phyloP scores from a whole-genome alignment of 2,329 filamentous ascomycete genomes.

The Scytalidium lignicola region DNA sequence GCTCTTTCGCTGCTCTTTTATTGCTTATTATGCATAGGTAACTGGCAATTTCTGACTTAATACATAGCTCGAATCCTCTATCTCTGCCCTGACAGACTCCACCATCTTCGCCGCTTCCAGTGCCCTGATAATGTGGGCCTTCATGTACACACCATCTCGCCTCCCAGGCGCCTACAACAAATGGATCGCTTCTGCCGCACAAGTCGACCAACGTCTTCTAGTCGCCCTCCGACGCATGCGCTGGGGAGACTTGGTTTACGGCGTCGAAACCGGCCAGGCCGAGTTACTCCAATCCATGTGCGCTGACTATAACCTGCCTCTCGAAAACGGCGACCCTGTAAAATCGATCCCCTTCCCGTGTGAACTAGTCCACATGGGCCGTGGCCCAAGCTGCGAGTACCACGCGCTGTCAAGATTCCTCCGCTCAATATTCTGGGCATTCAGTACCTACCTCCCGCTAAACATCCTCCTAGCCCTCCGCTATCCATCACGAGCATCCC shows the following conservation, averaged over 20 bases:
- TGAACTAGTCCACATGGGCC: slow-evolving; percentile 78
- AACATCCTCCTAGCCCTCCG: slow-evolving; percentile 60
- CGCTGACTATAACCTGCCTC: slow-evolving; percentile 61
- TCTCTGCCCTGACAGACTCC: slow-evolving; percentile 54
- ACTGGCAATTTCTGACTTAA: slow-evolving; percentile 10
- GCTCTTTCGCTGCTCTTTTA: no score
- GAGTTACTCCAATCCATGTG: slow-evolving; percentile 67
- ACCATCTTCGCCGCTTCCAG: slow-evolving; percentile 67
- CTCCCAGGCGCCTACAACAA: slow-evolving; percentile 71
- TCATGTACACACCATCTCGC: slow-evolving; percentile 70
- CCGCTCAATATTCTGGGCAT: slow-evolving; percentile 67
- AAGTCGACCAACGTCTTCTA: slow-evolving; percentile 69
- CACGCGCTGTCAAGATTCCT: slow-evolving; percentile 66
- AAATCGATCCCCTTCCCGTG: slow-evolving; percentile 70
- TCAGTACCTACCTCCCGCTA: slow-evolving; percentile 71
- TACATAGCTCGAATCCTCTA: slow-evolving; percentile 28
- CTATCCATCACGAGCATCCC: slow-evolving; percentile 38
- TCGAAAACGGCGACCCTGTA: slow-evolving; percentile 68
- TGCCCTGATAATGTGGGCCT: slow-evolving; percentile 81
- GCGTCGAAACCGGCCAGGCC: slow-evolving; percentile 65
- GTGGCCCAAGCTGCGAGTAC: slow-evolving; percentile 66
- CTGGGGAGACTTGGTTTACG: slow-evolving; percentile 62
- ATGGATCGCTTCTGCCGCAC: slow-evolving; percentile 75
- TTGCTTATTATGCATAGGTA: no score
- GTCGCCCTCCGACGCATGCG: slow-evolving; percentile 65